Evolutionary conservation across 768 basidiomycete genomes (phyloP).

Genomic region (Hortiboletus campestris): DNA sequence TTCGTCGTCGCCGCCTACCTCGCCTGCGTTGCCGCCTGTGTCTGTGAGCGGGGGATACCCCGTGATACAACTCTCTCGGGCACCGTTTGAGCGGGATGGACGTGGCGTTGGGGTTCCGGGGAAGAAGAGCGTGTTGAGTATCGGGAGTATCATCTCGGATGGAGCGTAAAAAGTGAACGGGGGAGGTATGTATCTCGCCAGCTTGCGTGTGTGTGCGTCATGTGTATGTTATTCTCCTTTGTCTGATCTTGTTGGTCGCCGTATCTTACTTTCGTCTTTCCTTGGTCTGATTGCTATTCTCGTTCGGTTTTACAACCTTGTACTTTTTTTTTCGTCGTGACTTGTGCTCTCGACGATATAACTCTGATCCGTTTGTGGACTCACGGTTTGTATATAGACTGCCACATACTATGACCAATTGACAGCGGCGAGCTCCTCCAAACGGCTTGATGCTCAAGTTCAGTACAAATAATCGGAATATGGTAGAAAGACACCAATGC

Average conservation of each 20-base stretch:
- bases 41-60: constrained; percentile 21
- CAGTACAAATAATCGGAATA: too few relatives aligned
- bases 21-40: constrained; percentile 24
- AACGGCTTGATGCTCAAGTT: too few relatives aligned
- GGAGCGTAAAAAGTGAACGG: constrained; percentile 11
- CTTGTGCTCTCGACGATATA: too few relatives aligned
- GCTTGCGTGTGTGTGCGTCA: background rate
- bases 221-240: constrained; percentile 2
- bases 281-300: too few relatives aligned
- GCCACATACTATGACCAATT: too few relatives aligned
- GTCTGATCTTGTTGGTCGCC: background rate
- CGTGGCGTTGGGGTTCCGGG: background rate
- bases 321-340: too few relatives aligned
- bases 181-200: background rate
- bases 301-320: too few relatives aligned
- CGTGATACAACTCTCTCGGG: constrained; percentile 31
- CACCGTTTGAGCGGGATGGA: constrained; percentile 32
- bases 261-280: too few relatives aligned
- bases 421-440: too few relatives aligned
- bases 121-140: constrained; percentile 69
- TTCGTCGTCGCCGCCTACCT: constrained; percentile 29
- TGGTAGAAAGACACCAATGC: too few relatives aligned
- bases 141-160: constrained; percentile 69
- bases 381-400: too few relatives aligned
- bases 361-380: too few relatives aligned